Evolutionary conservation across 2,329 filamentous ascomycete genomes (phyloP).

Genomic region (Colletotrichum incanum): DNA sequence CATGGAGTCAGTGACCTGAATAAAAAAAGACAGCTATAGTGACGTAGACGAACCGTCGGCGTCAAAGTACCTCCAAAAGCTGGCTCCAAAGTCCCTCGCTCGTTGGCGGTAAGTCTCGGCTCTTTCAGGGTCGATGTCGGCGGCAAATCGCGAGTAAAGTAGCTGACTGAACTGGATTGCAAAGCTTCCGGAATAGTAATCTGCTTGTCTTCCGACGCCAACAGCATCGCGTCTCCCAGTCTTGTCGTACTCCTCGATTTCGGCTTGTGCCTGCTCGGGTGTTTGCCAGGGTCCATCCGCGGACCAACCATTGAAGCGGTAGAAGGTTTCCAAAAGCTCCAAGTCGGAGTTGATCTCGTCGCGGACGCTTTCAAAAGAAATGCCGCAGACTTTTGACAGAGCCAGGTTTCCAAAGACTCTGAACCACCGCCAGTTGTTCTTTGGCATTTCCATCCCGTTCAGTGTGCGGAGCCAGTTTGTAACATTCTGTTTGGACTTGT

Average conservation of each 20-base stretch:
- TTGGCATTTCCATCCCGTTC: conserved; percentile 62
- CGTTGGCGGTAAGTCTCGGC: conserved; percentile 55
- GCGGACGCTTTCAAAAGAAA: conserved; percentile 53
- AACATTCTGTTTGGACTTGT: conserved; percentile 54
- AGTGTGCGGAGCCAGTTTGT: conserved; percentile 59
- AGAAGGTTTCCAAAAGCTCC: conserved; percentile 61
- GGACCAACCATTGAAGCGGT: conserved; percentile 63
- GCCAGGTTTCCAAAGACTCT: conserved; percentile 66
- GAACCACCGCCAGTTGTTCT: conserved; percentile 69
- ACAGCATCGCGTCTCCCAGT: conserved; percentile 46
- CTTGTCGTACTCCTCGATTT: conserved; percentile 34
- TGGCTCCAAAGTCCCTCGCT: conserved; percentile 58
- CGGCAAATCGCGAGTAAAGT: conserved; percentile 61
- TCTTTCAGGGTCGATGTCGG: conserved; percentile 57
- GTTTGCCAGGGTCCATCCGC: conserved; percentile 61
- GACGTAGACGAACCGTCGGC: conserved; percentile 52
- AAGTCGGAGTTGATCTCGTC: conserved; percentile 59
- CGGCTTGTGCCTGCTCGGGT: conserved; percentile 42
- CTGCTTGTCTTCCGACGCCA: conserved; percentile 57
- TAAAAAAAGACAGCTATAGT: rapidly evolving
- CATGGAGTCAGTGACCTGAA: not conserved
- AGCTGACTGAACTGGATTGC: conserved; percentile 68
- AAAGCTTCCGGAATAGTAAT: conserved; percentile 70
- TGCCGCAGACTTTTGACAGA: conserved; percentile 58
- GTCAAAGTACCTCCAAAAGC: conserved; percentile 66